These are phyloP conservation scores for Tilletia horrida DNA, from an alignment of 1,284 basidiomycete species.

Conservation along the genomic window DNA sequence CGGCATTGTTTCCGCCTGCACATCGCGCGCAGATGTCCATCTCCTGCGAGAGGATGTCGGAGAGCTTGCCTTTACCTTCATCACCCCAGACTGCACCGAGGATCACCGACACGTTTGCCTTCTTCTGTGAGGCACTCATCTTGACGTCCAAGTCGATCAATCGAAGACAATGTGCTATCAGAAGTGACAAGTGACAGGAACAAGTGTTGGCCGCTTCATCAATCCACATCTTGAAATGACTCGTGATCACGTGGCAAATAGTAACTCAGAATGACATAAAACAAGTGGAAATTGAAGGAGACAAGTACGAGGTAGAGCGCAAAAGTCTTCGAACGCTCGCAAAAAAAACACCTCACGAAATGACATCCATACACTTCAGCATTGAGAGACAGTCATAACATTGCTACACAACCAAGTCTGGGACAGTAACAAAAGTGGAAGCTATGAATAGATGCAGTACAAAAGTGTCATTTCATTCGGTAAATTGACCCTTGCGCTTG, in stretches of 20 bases:
- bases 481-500: background rate
- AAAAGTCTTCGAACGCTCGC: too few relatives aligned
- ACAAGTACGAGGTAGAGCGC: too few relatives aligned
- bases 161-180: background rate
- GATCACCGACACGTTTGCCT: conserved; percentile 48
- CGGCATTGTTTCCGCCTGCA: conserved; percentile 97
- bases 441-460: background rate
- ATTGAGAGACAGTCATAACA: too few relatives aligned
- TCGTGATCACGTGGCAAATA: too few relatives aligned
- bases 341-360: too few relatives aligned
- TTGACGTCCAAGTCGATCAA: too few relatives aligned
- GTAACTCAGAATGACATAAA: too few relatives aligned
- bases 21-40: conserved; percentile 91
- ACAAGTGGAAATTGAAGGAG: too few relatives aligned
- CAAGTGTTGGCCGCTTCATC: background rate
- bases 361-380: too few relatives aligned
- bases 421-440: too few relatives aligned
- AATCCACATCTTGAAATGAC: too few relatives aligned
- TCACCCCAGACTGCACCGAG: conserved; percentile 55
- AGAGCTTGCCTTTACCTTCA: conserved; percentile 54
- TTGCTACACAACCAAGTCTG: too few relatives aligned
- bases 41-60: conserved; percentile 61
- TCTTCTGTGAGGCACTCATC: background rate
- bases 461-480: background rate
- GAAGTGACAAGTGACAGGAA: background rate